phyloP scores from a whole-genome alignment of 1,139 yeast genomes.

The Saccharomyces hybrid region DNA sequence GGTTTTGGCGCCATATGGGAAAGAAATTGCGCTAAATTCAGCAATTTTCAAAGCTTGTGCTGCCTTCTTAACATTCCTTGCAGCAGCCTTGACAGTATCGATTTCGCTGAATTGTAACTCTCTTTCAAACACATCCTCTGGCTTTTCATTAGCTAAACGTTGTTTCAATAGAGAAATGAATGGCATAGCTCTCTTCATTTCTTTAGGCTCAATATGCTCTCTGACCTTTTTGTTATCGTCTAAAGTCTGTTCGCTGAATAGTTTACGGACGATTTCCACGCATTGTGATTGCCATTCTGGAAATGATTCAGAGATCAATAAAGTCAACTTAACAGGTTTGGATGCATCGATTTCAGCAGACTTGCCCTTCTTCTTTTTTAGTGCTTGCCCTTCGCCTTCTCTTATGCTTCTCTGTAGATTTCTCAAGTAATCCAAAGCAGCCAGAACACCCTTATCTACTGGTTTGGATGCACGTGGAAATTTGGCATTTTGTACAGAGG shows the following conservation, averaged over 20 bases:
- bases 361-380: constrained; percentile 90
- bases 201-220: constrained; percentile 57
- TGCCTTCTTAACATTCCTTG: constrained; percentile 52
- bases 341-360: constrained; percentile 63
- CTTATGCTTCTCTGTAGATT: constrained; percentile 74
- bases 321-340: constrained; percentile 63
- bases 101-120: constrained; percentile 76
- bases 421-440: constrained; percentile 74
- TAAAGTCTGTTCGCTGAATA: constrained; percentile 57
- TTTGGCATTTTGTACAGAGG: constrained; percentile 60
- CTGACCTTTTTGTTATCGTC: constrained; percentile 56
- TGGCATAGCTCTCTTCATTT: constrained; percentile 96
- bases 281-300: constrained; percentile 95
- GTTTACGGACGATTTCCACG: constrained; percentile 73
- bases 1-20: constrained; percentile 50
- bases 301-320: constrained; percentile 73
- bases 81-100: constrained; percentile 51
- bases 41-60: constrained; percentile 49
- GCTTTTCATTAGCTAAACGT: constrained; percentile 58
- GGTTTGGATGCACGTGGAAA: constrained; percentile 75
- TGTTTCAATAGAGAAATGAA: constrained; percentile 80
- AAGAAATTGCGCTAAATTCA: constrained; percentile 51
- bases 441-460: constrained; percentile 52
- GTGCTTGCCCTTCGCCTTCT: constrained; percentile 81
- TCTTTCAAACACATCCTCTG: constrained; percentile 78